A percentile compares a stretch with the other conserved stretches of the same genome.
Conservation (phyloP, 495 filamentous ascomycete genomes). For the Xylaria flabelliformis region DNA sequence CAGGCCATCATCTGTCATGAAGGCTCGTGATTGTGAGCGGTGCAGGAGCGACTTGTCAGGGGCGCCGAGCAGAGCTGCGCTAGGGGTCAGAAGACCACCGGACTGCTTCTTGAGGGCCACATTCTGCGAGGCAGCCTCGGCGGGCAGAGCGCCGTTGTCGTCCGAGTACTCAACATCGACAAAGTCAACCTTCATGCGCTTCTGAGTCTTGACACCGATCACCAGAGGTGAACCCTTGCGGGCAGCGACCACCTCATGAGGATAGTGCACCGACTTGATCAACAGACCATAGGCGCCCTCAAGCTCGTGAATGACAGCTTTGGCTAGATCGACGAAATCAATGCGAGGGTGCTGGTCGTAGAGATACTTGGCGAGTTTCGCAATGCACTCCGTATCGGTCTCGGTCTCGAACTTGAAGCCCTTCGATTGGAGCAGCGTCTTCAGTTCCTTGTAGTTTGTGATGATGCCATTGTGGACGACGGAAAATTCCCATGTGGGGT, state of each 20-base stretch:
- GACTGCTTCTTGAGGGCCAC: slow-evolving; percentile 87
- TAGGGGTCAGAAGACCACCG: slow-evolving; percentile 63
- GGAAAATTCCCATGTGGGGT: slow-evolving; percentile 92
- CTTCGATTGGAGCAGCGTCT: slow-evolving; percentile 88
- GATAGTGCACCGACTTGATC: slow-evolving; percentile 97
- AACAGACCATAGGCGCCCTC: slow-evolving; percentile 96
- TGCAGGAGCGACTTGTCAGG: slow-evolving; percentile 97
- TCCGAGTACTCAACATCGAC: slow-evolving; percentile 97
- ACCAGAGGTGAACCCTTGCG: slow-evolving; percentile 97
- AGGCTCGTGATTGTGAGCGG: slow-evolving; percentile 96
- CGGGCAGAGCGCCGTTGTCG: slow-evolving; percentile 79
- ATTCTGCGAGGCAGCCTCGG: slow-evolving; percentile 95
- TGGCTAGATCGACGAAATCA: slow-evolving; percentile 93
- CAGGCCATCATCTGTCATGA: slow-evolving; percentile 96
- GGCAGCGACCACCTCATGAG: slow-evolving; percentile 96
- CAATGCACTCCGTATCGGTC: slow-evolving; percentile 98
- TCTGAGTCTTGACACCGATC: slow-evolving; percentile 91
- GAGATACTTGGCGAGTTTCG: slow-evolving; percentile 97
- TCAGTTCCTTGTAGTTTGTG: slow-evolving; percentile 99
- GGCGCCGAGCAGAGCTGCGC: slow-evolving; percentile 78
- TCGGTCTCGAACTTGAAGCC: slow-evolving; percentile 99
- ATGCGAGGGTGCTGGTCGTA: slow-evolving; percentile 95
- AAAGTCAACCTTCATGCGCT: slow-evolving; percentile 99
- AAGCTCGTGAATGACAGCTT: slow-evolving; percentile 97
- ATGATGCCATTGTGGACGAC: slow-evolving; percentile 99